Percentiles rank a stretch among this genome's conserved stretches.
phyloP scores from a whole-genome alignment of 2,329 filamentous ascomycete species.

The Apiospora aurea region DNA sequence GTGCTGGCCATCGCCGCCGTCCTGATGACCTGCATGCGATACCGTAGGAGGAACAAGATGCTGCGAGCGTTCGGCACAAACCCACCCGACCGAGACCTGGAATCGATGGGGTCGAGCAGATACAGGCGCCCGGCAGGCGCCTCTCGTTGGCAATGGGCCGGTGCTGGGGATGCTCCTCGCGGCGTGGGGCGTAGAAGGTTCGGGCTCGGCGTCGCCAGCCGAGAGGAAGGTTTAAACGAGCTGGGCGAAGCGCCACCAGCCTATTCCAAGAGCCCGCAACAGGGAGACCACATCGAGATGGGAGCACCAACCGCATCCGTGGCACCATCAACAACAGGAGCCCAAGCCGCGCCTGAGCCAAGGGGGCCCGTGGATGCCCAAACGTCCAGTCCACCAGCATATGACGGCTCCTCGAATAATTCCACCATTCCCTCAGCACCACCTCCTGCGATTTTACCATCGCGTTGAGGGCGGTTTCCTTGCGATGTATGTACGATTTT shows the following conservation, averaged over 20 bases:
- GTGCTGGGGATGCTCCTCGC: constrained; percentile 22
- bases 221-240: constrained; percentile 43
- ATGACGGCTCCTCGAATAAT: not conserved
- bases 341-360: not conserved
- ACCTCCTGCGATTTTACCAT: constrained; percentile 6
- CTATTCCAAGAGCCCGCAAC: constrained; percentile 36
- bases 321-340: not conserved
- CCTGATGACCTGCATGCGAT: constrained; percentile 38
- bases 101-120: constrained; percentile 31
- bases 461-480: constrained; percentile 1
- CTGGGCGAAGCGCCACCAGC: constrained; percentile 43
- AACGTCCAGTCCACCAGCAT: constrained; percentile 2
- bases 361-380: not conserved
- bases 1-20: constrained; percentile 37
- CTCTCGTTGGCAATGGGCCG: constrained; percentile 28
- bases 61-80: not conserved
- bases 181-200: constrained; percentile 24
- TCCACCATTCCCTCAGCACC: not conserved
- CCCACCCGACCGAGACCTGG: constrained; percentile 32
- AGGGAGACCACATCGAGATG: constrained; percentile 27
- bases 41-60: constrained; percentile 34
- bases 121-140: constrained; percentile 27
- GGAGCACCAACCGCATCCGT: not conserved
- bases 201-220: constrained; percentile 33
- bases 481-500: not conserved